Conservation (phyloP, 495 filamentous ascomycete genomes). For the Aspergillus panamensis region DNA sequence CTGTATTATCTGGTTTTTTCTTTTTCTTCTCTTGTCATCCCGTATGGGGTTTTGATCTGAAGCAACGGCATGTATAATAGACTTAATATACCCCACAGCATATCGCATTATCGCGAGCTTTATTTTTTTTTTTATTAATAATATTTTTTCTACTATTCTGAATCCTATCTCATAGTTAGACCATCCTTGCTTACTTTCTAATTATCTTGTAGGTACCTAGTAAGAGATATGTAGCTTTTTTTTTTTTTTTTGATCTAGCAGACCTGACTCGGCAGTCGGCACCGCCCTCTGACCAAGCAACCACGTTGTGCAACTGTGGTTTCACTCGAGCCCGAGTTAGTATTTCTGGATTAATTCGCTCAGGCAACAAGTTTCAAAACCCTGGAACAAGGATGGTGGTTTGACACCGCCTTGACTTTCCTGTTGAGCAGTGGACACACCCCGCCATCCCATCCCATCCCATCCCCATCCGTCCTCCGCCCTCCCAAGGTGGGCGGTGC, state of each 20-base stretch:
- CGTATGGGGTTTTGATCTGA: slow-evolving; percentile 23
- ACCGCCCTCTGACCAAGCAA: not conserved
- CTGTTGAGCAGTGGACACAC: slow-evolving; percentile 1
- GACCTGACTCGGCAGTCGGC: not conserved
- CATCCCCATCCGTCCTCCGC: not conserved
- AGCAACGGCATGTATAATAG: slow-evolving; percentile 46
- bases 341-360: slow-evolving; percentile 1
- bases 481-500: slow-evolving; percentile 6
- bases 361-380: slow-evolving; percentile 1
- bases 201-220: too few relatives aligned
- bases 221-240: too few relatives aligned
- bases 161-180: slow-evolving; percentile 8
- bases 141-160: not conserved
- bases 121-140: too few relatives aligned
- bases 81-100: slow-evolving; percentile 48
- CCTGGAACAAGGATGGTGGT: slow-evolving; percentile 1
- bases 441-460: not conserved
- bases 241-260: not conserved
- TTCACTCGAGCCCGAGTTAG: not conserved
- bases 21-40: slow-evolving; percentile 18
- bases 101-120: slow-evolving; percentile 26
- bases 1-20: slow-evolving; percentile 6
- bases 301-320: not conserved
- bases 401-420: slow-evolving; percentile 12
- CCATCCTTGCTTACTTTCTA: slow-evolving; percentile 1